Base-by-base conservation (phyloP, 441 rosid genomes). In the Capsella rubella region DNA sequence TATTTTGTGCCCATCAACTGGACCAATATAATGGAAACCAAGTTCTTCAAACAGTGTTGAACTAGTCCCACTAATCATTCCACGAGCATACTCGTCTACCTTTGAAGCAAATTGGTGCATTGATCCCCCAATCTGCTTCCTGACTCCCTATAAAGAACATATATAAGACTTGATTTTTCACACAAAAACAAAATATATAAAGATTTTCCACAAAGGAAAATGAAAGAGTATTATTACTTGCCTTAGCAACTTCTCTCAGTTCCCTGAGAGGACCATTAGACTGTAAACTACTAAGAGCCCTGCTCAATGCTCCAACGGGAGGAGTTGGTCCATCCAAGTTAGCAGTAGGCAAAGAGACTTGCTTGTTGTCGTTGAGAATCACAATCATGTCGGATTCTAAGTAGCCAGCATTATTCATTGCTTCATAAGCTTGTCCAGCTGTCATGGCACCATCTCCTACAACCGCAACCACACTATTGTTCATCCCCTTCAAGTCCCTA, bases 261-360 rank as follows among this genome's bases (percentile, higher is more conserved):
- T 93, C 98, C 61, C 93, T 83, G 14, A 93, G 95, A 47, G 73
- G 97, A 90, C 49, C 82, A 67, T 88, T 93, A 54, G 95, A 93
- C 67, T 90, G 98, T 77, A 93, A 76, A 69, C 91, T 80, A 69
- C 92, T 93, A 58, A 93, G 91, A 77, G 98, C 92, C 74, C 98
- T 89, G 84, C 98, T 93, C 74, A 93, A 79, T 32, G 98, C 98
- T 71, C 98, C 98, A 16, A 93, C 98, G n/a, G 98, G 98, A 43
- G 91, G 90, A 71, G 71, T 84, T 7, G 97, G 98, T 55, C 98
- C 98, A 73, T 93, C 97, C 5, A 93, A 83, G 51, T 32, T 87
- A 31, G 98, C 95, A 54, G 98, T 93, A 64, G 98, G 97, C 52
- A 93, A 78, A 10, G 97, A 90, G 56, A 93, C 98, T 78, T 93